Evolutionary conservation across 2,329 filamentous ascomycete species (phyloP), one percentile per base, ranked within the genome.

Genomic region (Arthrobotrys sphaeroides): DNA sequence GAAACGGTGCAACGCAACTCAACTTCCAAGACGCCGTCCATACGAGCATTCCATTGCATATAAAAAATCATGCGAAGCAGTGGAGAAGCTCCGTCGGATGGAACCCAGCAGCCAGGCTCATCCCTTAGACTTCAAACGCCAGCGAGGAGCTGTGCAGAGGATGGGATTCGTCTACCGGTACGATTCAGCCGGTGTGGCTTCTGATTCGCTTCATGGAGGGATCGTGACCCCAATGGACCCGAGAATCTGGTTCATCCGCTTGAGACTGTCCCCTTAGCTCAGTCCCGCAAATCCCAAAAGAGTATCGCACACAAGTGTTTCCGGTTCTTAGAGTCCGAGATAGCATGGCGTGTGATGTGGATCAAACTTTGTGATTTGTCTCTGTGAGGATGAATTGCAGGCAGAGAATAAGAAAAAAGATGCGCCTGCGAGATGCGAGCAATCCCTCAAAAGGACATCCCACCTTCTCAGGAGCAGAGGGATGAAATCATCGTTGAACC

Each of bases 201-300:
- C 67, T 64, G 61, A 74, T 74, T 74, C 62, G 70, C 57, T 74
- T 68, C 70, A 60, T 65, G 69, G 60, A 66, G 40, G 69, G 69
- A 73, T 73, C 69, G 69, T 73, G 70, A 68, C 70, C 70, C 62
- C 55, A 74, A 74, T 68, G 70, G 70, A 74, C 70, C 70, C 70
- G 70, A 74, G 62, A 74, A 45, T 74, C 70, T 74, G 70, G 70
- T 74, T 74, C 70, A 74, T 74, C 70, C 70, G 70, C 70, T 68
- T 55, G 51, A 55, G 51, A 55, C 31, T 55, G 51, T 74, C 70
- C 70, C 70, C 70, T 74, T 74, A 68, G 70, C 64, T 74, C 62
- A 74, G 70, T 74, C 70, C 70, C 62, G 70, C 62, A 73, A 73
- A 68, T 68, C 70, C 70, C 70, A 74, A 74, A 74, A 74, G 70